Base-by-base conservation (phyloP, 164 flowering plant genomes). In the Euptelea pleiosperma region DNA sequence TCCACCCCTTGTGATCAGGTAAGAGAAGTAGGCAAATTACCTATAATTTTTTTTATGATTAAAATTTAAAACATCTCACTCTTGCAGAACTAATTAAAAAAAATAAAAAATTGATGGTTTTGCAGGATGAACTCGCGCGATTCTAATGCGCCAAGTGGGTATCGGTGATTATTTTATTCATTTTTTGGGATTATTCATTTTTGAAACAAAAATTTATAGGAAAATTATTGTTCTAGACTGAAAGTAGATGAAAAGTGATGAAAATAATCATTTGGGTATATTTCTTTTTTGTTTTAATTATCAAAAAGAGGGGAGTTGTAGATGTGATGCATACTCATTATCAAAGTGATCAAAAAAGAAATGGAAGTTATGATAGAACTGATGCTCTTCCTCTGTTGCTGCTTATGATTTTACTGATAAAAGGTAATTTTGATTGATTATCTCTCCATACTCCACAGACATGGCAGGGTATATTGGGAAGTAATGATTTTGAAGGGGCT, bases 111-210 rank as follows among this genome's bases (percentile, higher is more conserved):
- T n/a, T n/a, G n/a, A n/a, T n/a, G n/a, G n/a, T 21, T 35, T 52
- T 36, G 46, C 35, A 25, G 55, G 54, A 36, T 29, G 26, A 18
- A 37, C 55, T 36, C n/a, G 10, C 42, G 35, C 15, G 37, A 25
- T 36, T n/a, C 35, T 9, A 48, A 59, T 8, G 25, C 28, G 54
- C 45, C 61, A 57, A 57, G 61, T 57, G 47, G 55, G 35, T 47
- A 36, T 2, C 19, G 26, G 6, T 35, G 19, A 34, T 35, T 46
- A 3, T 46, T 59, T 49, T 26, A 18, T 43, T 31, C 6, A n/a
- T 28, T n/a, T 41, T 10, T 42, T 43, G 21, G 29, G 8, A 46
- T 58, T 10, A 24, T 58, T n/a, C n/a, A n/a, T 24, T 8, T 35
- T 37, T 26, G 12, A 14, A 8, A 14, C n/a, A n/a, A n/a, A n/a